Base-by-base conservation (phyloP, 345 rosid species). In the thale cress (Arabidopsis thaliana) region DNA sequence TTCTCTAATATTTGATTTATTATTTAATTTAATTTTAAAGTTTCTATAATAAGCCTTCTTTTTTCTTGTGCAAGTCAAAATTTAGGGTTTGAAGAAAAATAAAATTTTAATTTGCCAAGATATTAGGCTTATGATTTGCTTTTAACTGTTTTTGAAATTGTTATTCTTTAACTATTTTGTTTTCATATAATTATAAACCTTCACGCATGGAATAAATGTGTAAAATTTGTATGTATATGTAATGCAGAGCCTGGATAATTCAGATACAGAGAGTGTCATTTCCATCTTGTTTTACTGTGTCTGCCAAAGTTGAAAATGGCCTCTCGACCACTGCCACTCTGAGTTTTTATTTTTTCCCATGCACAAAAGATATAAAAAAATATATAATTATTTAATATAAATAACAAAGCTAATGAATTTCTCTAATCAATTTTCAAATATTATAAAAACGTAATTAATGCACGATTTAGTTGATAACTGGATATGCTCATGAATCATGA, bases 231-330 rank as follows among this genome's bases (percentile, higher is more conserved):
- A 20, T 34, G 30, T 67, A 38, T 16, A 41, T 67, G 63, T 42
- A 61, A 76, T 68, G 71, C 66, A 77, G 65, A 70, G 70, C 75
- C 80, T 69, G 71, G 65, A 70, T 45, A 37, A 11, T 45, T 66
- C 75, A 69, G 75, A 69, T 23, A 37, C 58, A 53, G 63, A 60
- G 64, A 62, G 60, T 28, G 80, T 77, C 80, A 63, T 69, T 77
- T 77, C 76, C 66, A 77, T 77, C 80, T 77, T 77, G 76, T 77
- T 62, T 53, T 63, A 70, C 59, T 55, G 66, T 70, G 66, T 70
- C 76, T 62, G 80, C 66, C 75, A 69, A 56, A 63, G 60, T 77
- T 77, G 80, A 77, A 77, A 63, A 63, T 55, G 23, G 76, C 76
- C 76, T 63, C 59, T 70, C 76, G 11, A 63, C 58, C 59, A 69